Base-by-base conservation (phyloP, 805 yeast species). In the Saccharomycopsis microspora region DNA sequence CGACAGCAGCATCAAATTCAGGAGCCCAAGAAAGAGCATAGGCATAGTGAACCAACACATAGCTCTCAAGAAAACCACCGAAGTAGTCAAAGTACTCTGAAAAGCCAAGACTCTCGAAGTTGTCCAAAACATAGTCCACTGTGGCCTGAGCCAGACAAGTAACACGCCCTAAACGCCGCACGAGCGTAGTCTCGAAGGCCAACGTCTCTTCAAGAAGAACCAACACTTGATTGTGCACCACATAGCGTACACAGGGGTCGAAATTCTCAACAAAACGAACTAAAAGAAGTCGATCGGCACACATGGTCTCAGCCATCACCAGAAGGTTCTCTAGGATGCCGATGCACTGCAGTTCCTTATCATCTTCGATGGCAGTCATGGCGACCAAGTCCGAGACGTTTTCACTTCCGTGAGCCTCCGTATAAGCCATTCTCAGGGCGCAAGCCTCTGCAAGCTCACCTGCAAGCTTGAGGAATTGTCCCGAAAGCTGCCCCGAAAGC, bases 321-420 rank as follows among this genome's bases (percentile, higher is more conserved):
- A 81, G 74, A 75, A 85, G 75, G 4, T 89, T 83, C 57, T 78
- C 79, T 47, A 84, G 60, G 37, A 82, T 65, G 1, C 87, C 86
- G 44, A 76, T 69, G 0, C 81, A 85, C 47, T 85, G 85, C 57
- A 75, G 70, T 48, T 81, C 82, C 58, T 81, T 82, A 52, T 81
- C 88, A 39, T 72, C 70, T 39, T 67, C 73, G 7, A 67, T 71
- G 46, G 62, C 66, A n/a, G 48, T 68, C 68, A 4, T 66, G 54
- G 52, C 67, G 57, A 54, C 65, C 53, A 39, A 63, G 58, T 31
- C 27, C 30, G 41, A 47, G n/a, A 45, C 34, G 36, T 49, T 46
- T 34, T 38, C 45, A 34, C n/a, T n/a, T 11, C 73, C 68, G 54
- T 67, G 64, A 37, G 67, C 69, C 46, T 67, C 55, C 38, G 68